Conservation (phyloP, 495 filamentous ascomycete species). For the Penicillium manginii region DNA sequence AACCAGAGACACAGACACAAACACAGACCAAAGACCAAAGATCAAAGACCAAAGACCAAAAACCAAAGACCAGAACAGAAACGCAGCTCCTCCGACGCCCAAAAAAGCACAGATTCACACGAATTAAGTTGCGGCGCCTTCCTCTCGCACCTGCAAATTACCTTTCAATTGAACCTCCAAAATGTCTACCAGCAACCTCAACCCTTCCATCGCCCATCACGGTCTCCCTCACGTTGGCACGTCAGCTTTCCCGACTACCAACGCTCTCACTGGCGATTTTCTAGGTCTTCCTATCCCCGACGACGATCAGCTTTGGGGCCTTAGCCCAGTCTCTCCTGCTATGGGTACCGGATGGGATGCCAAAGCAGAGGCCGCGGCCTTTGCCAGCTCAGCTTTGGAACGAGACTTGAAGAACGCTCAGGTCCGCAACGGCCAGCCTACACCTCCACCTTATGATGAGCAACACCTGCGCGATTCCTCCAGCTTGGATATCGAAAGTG, state of each 20-base stretch:
- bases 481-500: constrained; percentile 15
- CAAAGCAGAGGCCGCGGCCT: constrained; percentile 30
- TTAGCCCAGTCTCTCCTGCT: constrained; percentile 36
- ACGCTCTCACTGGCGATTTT: constrained; percentile 34
- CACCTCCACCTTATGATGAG: constrained; percentile 43
- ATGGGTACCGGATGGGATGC: constrained; percentile 33
- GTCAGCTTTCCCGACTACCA: constrained; percentile 28
- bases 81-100: background rate
- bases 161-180: background rate
- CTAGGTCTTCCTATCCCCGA: constrained; percentile 34
- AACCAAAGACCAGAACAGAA: background rate
- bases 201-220: constrained; percentile 18
- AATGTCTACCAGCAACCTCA: constrained; percentile 29
- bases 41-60: background rate
- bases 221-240: constrained; percentile 17
- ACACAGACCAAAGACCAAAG: background rate
- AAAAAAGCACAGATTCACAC: background rate
- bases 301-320: constrained; percentile 40
- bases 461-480: constrained; percentile 13
- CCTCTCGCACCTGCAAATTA: background rate
- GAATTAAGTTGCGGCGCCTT: background rate
- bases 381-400: constrained; percentile 29
- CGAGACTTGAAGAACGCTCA: constrained; percentile 42
- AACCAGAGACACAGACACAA: background rate
- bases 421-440: constrained; percentile 49